Percentiles rank a stretch among this genome's conserved stretches.
Conservation (phyloP, 2,329 filamentous ascomycete genomes). For the Fusarium graminum region DNA sequence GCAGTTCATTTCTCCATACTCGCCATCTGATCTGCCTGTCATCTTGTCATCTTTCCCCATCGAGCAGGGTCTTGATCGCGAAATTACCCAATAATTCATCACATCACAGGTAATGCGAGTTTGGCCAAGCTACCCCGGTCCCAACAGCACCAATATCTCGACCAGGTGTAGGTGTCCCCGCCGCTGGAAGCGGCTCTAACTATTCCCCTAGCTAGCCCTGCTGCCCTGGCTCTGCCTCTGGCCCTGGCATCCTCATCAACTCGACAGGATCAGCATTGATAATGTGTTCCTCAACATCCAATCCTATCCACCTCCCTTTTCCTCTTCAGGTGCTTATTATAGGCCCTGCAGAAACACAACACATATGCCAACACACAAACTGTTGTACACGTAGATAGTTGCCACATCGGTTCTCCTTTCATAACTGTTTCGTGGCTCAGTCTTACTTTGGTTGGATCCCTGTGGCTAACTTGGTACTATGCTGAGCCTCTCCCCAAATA, state of each 20-base stretch:
- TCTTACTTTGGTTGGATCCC: slow-evolving; percentile 6
- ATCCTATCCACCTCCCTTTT: slow-evolving; percentile 46
- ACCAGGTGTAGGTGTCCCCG: slow-evolving; percentile 34
- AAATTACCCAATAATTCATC: slow-evolving; percentile 25
- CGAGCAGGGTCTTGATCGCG: slow-evolving; percentile 17
- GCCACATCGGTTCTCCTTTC: slow-evolving; percentile 23
- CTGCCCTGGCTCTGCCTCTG: slow-evolving; percentile 1
- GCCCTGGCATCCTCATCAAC: slow-evolving; percentile 23
- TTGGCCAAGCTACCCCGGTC: slow-evolving; percentile 29
- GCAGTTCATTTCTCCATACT: slow-evolving; percentile 3
- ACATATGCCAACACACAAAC: slow-evolving; percentile 31
- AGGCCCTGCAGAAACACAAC: slow-evolving; percentile 23
- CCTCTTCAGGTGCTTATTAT: slow-evolving; percentile 10
- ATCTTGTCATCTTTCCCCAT: slow-evolving; percentile 24
- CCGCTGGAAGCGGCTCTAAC: slow-evolving; percentile 39
- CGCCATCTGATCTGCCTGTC: slow-evolving; percentile 29
- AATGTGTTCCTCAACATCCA: slow-evolving; percentile 29
- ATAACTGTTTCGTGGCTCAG: slow-evolving; percentile 12
- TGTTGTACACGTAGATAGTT: slow-evolving; percentile 26
- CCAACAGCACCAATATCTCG: slow-evolving; percentile 33
- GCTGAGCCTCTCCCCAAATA: slow-evolving; percentile 9
- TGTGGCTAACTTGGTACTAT: background rate
- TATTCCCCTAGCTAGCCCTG: slow-evolving; percentile 28
- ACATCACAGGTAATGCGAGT: slow-evolving; percentile 23
- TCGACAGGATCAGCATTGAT: slow-evolving; percentile 1